These are phyloP conservation scores for Rhizoclosmatium globosum DNA, from an alignment of 192 early-diverging fungal genomes.

Conservation along the genomic window DNA sequence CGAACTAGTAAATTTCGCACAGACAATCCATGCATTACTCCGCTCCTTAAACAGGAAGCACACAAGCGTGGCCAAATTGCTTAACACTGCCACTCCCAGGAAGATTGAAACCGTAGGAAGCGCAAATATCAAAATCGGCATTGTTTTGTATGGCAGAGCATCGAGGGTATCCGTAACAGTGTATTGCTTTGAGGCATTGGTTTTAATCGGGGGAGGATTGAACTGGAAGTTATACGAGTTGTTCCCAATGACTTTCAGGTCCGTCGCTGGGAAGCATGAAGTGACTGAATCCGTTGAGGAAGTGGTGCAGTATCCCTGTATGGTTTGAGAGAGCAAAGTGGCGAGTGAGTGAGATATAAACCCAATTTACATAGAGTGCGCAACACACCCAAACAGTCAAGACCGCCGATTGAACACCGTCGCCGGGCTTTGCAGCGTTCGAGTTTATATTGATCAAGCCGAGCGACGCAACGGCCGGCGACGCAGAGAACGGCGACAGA, in stretches of 20 bases:
- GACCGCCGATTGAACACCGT: constrained; percentile 10
- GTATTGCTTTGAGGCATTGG: background rate
- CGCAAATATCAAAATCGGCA: constrained; percentile 29
- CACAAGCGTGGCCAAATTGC: background rate
- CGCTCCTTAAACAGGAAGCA: background rate
- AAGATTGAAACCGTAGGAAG: constrained; percentile 12
- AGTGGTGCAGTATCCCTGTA: constrained; percentile 31
- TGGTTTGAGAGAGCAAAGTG: too few species aligned
- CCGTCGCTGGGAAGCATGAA: constrained; percentile 20
- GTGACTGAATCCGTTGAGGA: background rate
- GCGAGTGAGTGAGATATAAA: background rate
- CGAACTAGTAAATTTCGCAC: constrained; percentile 18
- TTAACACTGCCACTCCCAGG: constrained; percentile 11
- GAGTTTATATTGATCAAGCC: constrained; percentile 9
- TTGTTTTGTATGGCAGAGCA: constrained; percentile 31
- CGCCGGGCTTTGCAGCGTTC: background rate
- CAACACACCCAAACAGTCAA: constrained; percentile 28
- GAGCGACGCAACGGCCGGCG: constrained; percentile 2
- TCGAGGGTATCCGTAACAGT: constrained; percentile 16
- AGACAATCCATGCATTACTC: constrained; percentile 16
- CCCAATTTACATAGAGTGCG: background rate
- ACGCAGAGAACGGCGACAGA: constrained; percentile 26
- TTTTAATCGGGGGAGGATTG: background rate
- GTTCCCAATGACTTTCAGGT: constrained; percentile 14
- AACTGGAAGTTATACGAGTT: constrained; percentile 21